Conservation (phyloP, 352 stramenopile species). For the Globisporangium orthogonon region DNA sequence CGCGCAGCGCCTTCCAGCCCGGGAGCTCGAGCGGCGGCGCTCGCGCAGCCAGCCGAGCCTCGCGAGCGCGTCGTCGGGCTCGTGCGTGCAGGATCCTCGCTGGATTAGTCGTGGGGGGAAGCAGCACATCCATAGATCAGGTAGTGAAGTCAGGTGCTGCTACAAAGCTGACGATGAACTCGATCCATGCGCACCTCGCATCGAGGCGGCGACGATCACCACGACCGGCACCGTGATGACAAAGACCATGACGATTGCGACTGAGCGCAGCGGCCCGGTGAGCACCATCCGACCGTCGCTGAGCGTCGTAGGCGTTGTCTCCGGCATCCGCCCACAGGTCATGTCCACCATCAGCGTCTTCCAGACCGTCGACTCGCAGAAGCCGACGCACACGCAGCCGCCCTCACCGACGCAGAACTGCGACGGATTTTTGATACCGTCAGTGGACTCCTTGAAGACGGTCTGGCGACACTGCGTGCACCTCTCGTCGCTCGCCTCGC, state of each 20-base stretch:
- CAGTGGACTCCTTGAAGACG: conserved; percentile 21
- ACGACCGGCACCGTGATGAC: conserved; percentile 10
- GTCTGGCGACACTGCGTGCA: conserved; percentile 10
- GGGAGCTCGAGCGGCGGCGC: conserved; percentile 10
- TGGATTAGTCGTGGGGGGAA: neutral
- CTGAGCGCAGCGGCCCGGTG: conserved; percentile 4
- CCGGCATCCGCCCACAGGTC: conserved; percentile 14
- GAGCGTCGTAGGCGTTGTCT: conserved; percentile 6
- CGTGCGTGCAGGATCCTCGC: neutral
- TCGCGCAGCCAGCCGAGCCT: conserved; percentile 7
- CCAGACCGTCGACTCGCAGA: conserved; percentile 31
- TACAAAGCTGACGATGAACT: neutral
- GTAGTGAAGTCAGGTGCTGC: neutral
- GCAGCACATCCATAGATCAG: neutral
- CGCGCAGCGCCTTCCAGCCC: conserved; percentile 18
- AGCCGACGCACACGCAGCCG: conserved; percentile 33
- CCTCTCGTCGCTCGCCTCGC: conserved; percentile 22
- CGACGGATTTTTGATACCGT: conserved; percentile 22
- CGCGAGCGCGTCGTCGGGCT: neutral
- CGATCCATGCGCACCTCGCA: neutral
- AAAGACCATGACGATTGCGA: conserved; percentile 6
- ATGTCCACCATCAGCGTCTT: conserved; percentile 11
- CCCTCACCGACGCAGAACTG: conserved; percentile 1
- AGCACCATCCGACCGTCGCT: neutral
- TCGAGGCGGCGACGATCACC: conserved; percentile 5